Conservation (phyloP, 768 basidiomycete species). For the Kwoniella europaea region DNA sequence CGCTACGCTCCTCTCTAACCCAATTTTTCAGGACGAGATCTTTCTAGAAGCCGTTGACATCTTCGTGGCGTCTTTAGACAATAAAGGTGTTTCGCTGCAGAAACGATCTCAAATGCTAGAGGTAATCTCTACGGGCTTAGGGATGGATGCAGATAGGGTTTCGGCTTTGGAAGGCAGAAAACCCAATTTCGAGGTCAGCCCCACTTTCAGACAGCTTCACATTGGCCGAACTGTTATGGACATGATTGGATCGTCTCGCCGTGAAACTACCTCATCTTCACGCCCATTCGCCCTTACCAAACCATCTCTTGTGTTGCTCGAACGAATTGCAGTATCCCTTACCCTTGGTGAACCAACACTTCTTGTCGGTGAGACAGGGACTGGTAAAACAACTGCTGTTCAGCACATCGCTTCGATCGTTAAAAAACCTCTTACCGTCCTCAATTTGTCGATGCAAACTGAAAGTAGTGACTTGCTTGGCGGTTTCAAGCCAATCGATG, state of each 20-base stretch:
- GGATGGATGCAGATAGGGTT: conserved; percentile 71
- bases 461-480: conserved; percentile 93
- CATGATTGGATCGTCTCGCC: conserved; percentile 20
- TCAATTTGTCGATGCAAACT: conserved; percentile 95
- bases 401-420: conserved; percentile 84
- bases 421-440: conserved; percentile 74
- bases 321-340: conserved; percentile 76
- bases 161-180: conserved; percentile 72
- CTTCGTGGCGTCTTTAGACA: conserved; percentile 73
- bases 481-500: conserved; percentile 94
- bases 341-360: conserved; percentile 79
- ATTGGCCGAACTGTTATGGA: conserved; percentile 66
- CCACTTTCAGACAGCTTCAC: conserved; percentile 63
- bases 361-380: conserved; percentile 97
- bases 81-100: conserved; percentile 32
- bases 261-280: conserved; percentile 10
- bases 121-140: conserved; percentile 68
- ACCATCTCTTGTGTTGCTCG: conserved; percentile 77
- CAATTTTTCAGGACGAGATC: conserved; percentile 80
- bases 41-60: conserved; percentile 87
- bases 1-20: conserved; percentile 68
- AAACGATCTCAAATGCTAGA: conserved; percentile 60
- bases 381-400: conserved; percentile 92
- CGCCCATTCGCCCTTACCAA: conserved; percentile 84
- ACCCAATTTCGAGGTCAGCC: conserved; percentile 72